Conservation (phyloP, 139 green algal species). For the Marvania coccoides region DNA sequence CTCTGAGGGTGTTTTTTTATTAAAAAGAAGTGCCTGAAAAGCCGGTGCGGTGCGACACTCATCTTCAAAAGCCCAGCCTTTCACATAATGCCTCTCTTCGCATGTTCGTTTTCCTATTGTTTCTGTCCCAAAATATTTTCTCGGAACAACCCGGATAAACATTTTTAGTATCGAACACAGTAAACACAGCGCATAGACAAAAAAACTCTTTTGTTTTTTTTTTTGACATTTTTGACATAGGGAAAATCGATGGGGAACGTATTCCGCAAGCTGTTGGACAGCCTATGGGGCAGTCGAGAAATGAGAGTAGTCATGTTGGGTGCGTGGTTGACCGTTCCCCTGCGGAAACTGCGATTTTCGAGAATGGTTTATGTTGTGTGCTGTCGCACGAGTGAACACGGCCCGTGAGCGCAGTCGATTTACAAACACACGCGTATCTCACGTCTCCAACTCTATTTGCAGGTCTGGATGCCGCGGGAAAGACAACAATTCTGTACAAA, state of each 20-base stretch:
- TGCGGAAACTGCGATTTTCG: not conserved
- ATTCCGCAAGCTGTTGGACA: slow-evolving; percentile 65
- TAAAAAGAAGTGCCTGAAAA: no score
- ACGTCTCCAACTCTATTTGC: not conserved
- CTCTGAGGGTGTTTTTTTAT: no score
- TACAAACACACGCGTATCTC: not conserved
- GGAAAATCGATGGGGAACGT: slow-evolving; percentile 75
- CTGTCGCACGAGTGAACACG: not conserved
- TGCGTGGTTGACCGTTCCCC: not conserved
- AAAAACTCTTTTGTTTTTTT: no score
- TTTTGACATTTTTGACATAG: no score
- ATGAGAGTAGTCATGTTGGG: slow-evolving; percentile 90
- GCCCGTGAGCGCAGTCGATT: not conserved
- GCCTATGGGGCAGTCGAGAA: slow-evolving; percentile 80
- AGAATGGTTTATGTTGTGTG: not conserved
- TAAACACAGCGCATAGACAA: no score
- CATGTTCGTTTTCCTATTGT: no score
- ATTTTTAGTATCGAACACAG: no score
- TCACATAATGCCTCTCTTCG: no score
- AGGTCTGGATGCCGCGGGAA: slow-evolving; percentile 92
- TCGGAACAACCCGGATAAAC: no score
- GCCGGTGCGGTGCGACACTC: no score
- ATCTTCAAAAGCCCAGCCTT: no score
- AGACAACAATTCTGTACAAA: slow-evolving; percentile 98
- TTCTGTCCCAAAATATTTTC: no score